phyloP scores from a whole-genome alignment of 352 stramenopile genomes.

The Aphanomyces invadans region DNA sequence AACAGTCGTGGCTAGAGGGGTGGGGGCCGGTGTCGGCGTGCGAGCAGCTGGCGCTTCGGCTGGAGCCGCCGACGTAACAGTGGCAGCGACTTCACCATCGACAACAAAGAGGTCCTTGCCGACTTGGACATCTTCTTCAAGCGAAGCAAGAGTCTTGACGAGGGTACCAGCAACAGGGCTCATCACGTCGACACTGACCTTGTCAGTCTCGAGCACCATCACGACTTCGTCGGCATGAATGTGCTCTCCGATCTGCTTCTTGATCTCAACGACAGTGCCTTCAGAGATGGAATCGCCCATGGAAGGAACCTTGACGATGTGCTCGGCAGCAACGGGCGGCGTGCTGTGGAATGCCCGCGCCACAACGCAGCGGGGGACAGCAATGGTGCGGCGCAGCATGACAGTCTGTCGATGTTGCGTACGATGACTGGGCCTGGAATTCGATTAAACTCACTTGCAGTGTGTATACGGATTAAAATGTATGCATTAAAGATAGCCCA shows the following conservation, averaged over 20 bases:
- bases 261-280: slow-evolving; percentile 95
- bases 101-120: slow-evolving; percentile 90
- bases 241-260: slow-evolving; percentile 88
- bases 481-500: background rate
- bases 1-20: slow-evolving; percentile 29
- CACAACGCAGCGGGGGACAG: background rate
- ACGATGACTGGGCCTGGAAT: background rate
- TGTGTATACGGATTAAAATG: background rate
- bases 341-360: slow-evolving; percentile 36
- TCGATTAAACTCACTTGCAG: background rate
- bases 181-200: slow-evolving; percentile 92
- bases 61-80: slow-evolving; percentile 25
- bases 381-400: background rate
- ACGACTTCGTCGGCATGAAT: slow-evolving; percentile 96
- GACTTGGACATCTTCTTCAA: slow-evolving; percentile 96
- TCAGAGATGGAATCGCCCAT: slow-evolving; percentile 97
- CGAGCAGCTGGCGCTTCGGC: slow-evolving; percentile 15
- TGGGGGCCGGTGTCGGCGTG: slow-evolving; percentile 30
- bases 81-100: slow-evolving; percentile 63
- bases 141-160: slow-evolving; percentile 88
- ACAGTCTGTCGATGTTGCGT: background rate
- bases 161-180: slow-evolving; percentile 87
- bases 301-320: slow-evolving; percentile 78
- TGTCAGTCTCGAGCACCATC: slow-evolving; percentile 98
- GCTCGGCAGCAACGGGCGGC: slow-evolving; percentile 34